Percentiles rank a stretch among this genome's conserved stretches.
These are phyloP conservation scores for Coemansia sp. DNA, from an alignment of 192 early-diverging fungal species.

Conservation along the genomic window DNA sequence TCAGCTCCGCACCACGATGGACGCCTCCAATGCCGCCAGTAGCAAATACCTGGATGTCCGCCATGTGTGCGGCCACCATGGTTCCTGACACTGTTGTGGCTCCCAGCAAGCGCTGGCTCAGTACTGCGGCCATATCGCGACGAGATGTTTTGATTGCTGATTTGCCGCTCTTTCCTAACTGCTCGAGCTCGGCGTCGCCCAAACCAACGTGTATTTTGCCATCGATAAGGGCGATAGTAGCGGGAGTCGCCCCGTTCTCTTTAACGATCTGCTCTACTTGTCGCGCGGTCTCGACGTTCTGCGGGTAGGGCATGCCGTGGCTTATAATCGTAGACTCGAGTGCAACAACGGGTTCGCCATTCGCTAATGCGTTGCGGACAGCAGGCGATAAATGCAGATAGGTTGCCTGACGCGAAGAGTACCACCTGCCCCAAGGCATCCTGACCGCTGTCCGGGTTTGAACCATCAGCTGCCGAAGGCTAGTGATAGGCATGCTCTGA, in stretches of 20 bases:
- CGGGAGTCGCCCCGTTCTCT: constrained; percentile 74
- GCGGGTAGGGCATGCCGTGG: constrained; percentile 95
- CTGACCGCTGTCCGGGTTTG: neutral
- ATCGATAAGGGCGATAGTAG: constrained; percentile 88
- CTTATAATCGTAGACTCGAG: constrained; percentile 95
- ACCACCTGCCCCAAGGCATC: neutral
- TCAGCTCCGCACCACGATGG: constrained; percentile 77
- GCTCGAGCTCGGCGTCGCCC: constrained; percentile 59
- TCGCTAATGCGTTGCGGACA: constrained; percentile 60
- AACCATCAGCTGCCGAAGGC: neutral
- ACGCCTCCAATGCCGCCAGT: constrained; percentile 99
- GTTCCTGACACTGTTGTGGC: constrained; percentile 95
- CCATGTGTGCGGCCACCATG: constrained; percentile 82
- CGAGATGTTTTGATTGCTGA: constrained; percentile 79
- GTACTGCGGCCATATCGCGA: constrained; percentile 79
- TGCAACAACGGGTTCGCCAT: constrained; percentile 78
- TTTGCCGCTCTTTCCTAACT: constrained; percentile 64
- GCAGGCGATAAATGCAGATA: constrained; percentile 25
- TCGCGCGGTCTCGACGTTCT: constrained; percentile 85
- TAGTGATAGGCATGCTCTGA: neutral
- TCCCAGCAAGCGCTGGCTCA: constrained; percentile 71
- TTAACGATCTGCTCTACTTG: constrained; percentile 79
- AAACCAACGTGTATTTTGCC: constrained; percentile 87
- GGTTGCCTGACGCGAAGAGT: constrained; percentile 1
- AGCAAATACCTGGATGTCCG: constrained; percentile 90